Evolutionary conservation across 1,139 yeast species (phyloP), one percentile per base, ranked within the genome.

Genomic region (Geotrichum fermentans): DNA sequence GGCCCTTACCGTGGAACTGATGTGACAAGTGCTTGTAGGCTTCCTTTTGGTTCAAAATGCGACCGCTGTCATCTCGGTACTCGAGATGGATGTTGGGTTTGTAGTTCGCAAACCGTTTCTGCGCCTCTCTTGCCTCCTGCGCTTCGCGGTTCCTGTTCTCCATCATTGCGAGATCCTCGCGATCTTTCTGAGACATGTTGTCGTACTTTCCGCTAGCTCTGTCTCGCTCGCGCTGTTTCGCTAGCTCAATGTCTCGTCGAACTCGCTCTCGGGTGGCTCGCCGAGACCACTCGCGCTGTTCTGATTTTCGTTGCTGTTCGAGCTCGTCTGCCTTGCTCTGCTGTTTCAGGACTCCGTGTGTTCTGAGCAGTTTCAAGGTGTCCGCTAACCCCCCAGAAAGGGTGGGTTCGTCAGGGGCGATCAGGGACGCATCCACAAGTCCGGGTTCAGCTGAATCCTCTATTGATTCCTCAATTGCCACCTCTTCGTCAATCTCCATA

Each of bases 11-110:
- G 64, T 92, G 97, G 68, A 88, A 90, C 57, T 83, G 82, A 57
- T 86, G 95, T 0, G 96, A 87, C 49, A 89, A 64, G 53, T 80
- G 79, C 67, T 88, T 90, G 70, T 81, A 90, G 0, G 97, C 97
- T 55, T 84, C 86, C 63, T 85, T 88, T 1, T 82, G 74, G 40
- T 73, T 71, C 46, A 92, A 66, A 20, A 73, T 73, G 43, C 79
- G 73, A 1, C 97, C 97, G 4, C 71, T 63, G 37, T 82, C 86
- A 64, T 90, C 96, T 42, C 73, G 74, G 64, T 89, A 87, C 34
- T 73, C 74, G 7, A 90, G 62, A 20, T 74, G 71, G 18, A 90
- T 77, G 4, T 75, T 71, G 0, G 96, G 96, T 49, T 79, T 77
- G 65, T 85, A 84, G 46, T 71, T 60, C 21, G 66, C 64, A 40